Evolutionary conservation across 305 asterid genomes (phyloP), one percentile per base, ranked within the genome.

Genomic region (Rubia peregrina): DNA sequence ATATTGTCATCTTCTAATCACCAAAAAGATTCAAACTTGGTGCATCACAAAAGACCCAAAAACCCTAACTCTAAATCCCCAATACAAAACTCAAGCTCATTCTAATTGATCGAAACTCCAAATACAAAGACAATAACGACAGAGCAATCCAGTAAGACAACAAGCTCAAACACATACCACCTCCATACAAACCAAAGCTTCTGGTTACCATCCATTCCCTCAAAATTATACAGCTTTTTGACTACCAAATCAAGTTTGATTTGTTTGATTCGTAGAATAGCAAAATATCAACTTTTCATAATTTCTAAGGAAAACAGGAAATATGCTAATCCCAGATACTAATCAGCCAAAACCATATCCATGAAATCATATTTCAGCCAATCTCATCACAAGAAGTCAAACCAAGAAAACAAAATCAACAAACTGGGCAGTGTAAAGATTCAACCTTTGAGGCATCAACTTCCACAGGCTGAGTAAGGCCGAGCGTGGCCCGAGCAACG

Each of bases 401-500:
- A 43, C 1, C 10, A 44, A 33, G 51, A 42, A 48, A 9, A 6
- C 17, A 5, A 12, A 41, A 38, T 17, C 43, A 12, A 2, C 42
- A 57, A 66, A 59, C 8, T 41, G 55, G 17, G 14, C n/a, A 13
- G n/a, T 13, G 26, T 24, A 7, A 40, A 40, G 51, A 64, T 36
- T 30, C 42, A 71, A 94, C 99, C 96, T 89, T 94, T 0, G 87
- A 92, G 14, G 85, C 71, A 46, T 91, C 95, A 73, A 79, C 76
- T 64, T 75, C 82, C 63, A 81, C 87, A 21, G 96, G 80, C 22
- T 80, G 75, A 73, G 99, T 91, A 69, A 94, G 95, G 81, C 99
- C 99, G 43, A 94, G 99, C 69, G 95, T 85, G 82, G 91, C 95
- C 75, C 83, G 82, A 69, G 97, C 87, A 75, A 86, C 77, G 64